phyloP scores from a whole-genome alignment of 2,329 filamentous ascomycete genomes.

The Colletotrichum sp. region DNA sequence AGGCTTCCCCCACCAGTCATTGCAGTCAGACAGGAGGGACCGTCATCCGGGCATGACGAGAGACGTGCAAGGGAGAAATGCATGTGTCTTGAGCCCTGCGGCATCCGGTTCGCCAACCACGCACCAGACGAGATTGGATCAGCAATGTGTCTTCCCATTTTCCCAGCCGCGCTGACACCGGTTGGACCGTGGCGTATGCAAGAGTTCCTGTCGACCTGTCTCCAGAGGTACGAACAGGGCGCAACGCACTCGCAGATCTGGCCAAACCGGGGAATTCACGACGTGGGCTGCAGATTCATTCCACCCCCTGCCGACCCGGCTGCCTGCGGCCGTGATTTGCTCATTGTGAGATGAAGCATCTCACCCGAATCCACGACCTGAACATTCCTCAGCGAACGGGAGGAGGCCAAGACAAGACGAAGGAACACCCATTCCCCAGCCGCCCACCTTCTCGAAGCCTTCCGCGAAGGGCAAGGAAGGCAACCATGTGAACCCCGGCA shows the following conservation, averaged over 20 bases:
- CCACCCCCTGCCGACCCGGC: background rate
- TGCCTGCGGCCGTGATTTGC: background rate
- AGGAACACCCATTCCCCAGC: background rate
- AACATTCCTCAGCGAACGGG: background rate
- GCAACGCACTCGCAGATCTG: background rate
- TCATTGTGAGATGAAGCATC: background rate
- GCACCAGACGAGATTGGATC: background rate
- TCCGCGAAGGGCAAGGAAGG: background rate
- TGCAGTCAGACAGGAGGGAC: background rate
- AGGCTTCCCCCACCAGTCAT: background rate
- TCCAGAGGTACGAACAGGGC: background rate
- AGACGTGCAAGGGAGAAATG: background rate
- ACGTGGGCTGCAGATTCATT: background rate
- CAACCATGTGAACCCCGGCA: background rate
- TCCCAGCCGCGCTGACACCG: background rate
- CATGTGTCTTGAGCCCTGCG: background rate
- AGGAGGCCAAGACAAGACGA: background rate
- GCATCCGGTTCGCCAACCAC: background rate
- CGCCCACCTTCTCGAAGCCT: background rate
- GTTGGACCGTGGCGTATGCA: background rate
- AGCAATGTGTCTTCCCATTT: background rate
- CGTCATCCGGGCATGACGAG: constrained; percentile 8
- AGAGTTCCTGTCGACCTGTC: background rate
- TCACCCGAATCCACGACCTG: background rate
- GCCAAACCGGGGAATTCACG: background rate